Conservation (phyloP, 139 green algal genomes). For the Volvox reticuliferus region DNA sequence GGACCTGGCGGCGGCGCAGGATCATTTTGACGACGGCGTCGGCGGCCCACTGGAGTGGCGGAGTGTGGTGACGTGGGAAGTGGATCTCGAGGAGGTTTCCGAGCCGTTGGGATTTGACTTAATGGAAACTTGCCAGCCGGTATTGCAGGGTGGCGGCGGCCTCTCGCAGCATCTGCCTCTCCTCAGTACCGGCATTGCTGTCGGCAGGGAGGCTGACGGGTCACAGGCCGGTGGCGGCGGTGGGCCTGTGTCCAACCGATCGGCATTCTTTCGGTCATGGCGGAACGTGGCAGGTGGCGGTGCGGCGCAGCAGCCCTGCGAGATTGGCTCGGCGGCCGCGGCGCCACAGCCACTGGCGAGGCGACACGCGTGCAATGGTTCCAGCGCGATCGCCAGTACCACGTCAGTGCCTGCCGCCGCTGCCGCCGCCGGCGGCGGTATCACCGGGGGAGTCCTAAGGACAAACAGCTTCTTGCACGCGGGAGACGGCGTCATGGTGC, state of each 20-base stretch:
- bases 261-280: neutral
- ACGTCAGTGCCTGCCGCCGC: too few relatives aligned
- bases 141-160: neutral
- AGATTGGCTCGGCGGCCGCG: neutral
- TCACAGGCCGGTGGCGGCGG: neutral
- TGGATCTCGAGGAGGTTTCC: neutral
- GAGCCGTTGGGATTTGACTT: neutral
- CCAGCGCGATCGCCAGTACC: neutral
- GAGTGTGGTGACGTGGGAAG: constrained; percentile 10
- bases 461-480: neutral
- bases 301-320: neutral
- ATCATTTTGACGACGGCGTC: neutral
- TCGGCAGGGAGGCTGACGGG: neutral
- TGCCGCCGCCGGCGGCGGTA: neutral
- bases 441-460: neutral
- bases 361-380: neutral
- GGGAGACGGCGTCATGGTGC: too few relatives aligned
- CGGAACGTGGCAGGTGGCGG: neutral
- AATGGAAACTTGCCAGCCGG: neutral
- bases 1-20: neutral
- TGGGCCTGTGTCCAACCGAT: neutral
- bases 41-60: neutral
- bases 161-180: neutral
- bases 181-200: neutral
- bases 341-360: neutral